phyloP scores from a whole-genome alignment of 345 rosid species.

The Anacardium occidentale region DNA sequence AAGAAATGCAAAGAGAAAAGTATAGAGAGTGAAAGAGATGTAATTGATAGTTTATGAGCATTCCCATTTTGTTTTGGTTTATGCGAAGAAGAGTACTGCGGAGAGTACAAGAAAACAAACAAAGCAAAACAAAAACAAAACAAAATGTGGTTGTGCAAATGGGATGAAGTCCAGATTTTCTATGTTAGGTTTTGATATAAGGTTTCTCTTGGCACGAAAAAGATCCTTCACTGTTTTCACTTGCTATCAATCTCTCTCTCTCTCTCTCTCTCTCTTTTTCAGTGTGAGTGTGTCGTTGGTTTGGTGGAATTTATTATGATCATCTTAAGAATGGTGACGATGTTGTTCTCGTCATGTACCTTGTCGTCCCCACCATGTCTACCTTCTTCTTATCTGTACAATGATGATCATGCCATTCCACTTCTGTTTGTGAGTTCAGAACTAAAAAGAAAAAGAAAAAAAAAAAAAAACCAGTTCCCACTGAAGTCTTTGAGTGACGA shows the following conservation, averaged over 20 bases:
- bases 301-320: constrained; percentile 20
- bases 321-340: constrained; percentile 18
- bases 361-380: constrained; percentile 13
- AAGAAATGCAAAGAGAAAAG: neutral
- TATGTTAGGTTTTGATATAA: constrained; percentile 36
- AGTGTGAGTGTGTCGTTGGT: constrained; percentile 15
- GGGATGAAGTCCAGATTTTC: constrained; percentile 21
- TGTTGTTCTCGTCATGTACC: constrained; percentile 20
- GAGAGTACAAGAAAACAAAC: constrained; percentile 8
- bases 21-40: neutral
- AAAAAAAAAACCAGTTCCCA: constrained; percentile 4
- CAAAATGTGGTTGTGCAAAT: neutral
- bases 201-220: constrained; percentile 64
- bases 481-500: neutral
- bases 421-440: neutral
- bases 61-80: constrained; percentile 8
- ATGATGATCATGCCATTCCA: constrained; percentile 6
- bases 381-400: constrained; percentile 2
- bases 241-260: neutral
- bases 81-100: neutral
- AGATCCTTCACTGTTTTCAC: constrained; percentile 28
- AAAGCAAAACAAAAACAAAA: neutral
- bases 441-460: neutral
- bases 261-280: constrained; percentile 4
- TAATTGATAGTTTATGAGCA: constrained; percentile 13